phyloP scores from a whole-genome alignment of 306 rosid species.

The Castanopsis chinensis region DNA sequence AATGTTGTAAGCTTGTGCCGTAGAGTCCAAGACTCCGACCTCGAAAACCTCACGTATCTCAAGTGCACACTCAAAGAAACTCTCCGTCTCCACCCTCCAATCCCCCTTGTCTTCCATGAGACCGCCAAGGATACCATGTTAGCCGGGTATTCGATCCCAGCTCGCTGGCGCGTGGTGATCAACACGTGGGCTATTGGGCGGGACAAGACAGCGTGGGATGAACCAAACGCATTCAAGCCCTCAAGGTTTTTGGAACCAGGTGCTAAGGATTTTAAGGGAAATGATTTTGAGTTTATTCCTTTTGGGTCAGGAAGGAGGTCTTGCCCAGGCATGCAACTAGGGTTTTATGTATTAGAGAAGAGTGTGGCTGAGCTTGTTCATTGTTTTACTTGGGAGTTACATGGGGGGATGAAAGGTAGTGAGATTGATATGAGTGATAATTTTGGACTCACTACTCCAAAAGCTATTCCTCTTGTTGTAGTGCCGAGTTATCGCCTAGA shows the following conservation, averaged over 20 bases:
- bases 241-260: slow-evolving; percentile 35
- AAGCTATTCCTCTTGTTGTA: slow-evolving; percentile 37
- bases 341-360: slow-evolving; percentile 50
- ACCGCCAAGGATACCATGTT: slow-evolving; percentile 28
- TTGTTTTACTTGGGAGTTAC: slow-evolving; percentile 51
- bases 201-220: slow-evolving; percentile 37
- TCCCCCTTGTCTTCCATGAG: slow-evolving; percentile 57
- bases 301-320: slow-evolving; percentile 62
- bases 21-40: slow-evolving; percentile 33
- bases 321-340: slow-evolving; percentile 55
- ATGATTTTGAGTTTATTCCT: slow-evolving; percentile 48
- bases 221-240: slow-evolving; percentile 44
- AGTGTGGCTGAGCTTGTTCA: slow-evolving; percentile 46
- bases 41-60: slow-evolving; percentile 36
- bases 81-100: slow-evolving; percentile 62
- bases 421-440: slow-evolving; percentile 56
- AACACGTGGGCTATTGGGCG: slow-evolving; percentile 55
- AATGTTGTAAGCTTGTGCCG: slow-evolving; percentile 37
- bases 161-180: slow-evolving; percentile 37
- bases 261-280: slow-evolving; percentile 48
- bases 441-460: slow-evolving; percentile 57
- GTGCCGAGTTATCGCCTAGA: slow-evolving; percentile 23
- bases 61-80: slow-evolving; percentile 45
- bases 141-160: slow-evolving; percentile 36
- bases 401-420: slow-evolving; percentile 35